Base-by-base conservation (phyloP, 2,329 filamentous ascomycete species). In the Aspergillus latus region DNA sequence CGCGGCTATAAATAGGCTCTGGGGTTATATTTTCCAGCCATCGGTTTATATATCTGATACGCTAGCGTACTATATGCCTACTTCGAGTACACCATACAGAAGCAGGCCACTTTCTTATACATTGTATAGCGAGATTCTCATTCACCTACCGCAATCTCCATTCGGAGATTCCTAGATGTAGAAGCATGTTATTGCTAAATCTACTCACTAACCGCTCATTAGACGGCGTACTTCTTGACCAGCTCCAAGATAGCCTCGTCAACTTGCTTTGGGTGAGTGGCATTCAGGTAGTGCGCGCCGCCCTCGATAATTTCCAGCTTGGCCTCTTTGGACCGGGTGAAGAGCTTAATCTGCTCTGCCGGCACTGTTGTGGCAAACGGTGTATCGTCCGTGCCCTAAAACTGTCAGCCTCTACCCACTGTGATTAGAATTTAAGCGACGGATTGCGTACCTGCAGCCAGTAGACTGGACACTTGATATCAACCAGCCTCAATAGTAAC, bases 241-340 rank as follows among this genome's bases (percentile, higher is more conserved):
- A 71, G 64, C 3, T 61, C 56, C 46, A 66, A 34, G 36, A 68
- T 51, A 4, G 66, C 64, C 15, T 54, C 42, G 37, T 70, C 64
- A 8, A 83, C 76, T 55, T 79, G 76, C 5, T 69, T 67, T 1
- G 78, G 77, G 65, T 80, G 73, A 4, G 76, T 76, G 7, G 71
- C 75, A 54, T 73, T 79, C 58, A 83, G 66, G 59, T 81, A 83
- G 64, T 83, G 80, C 53, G 76, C 70, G 1, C 79, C 80, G 5
- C 72, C 78, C 26, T 81, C 66, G 1, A 82, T 67, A 40, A 74
- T 68, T 39, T 74, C 64, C 51, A 83, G 55, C 49, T 70, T 68
- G 5, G 76, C 76, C 58, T 80, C 75, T 3, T 66, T 66, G 2
- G 74, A 75, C 52, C 74, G 75, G 0, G 64, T 72, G 54, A 83